Evolutionary conservation across 106 monocot genomes (phyloP), one percentile per base, ranked within the genome.

Genomic region (Dioscorea zingiberensis): DNA sequence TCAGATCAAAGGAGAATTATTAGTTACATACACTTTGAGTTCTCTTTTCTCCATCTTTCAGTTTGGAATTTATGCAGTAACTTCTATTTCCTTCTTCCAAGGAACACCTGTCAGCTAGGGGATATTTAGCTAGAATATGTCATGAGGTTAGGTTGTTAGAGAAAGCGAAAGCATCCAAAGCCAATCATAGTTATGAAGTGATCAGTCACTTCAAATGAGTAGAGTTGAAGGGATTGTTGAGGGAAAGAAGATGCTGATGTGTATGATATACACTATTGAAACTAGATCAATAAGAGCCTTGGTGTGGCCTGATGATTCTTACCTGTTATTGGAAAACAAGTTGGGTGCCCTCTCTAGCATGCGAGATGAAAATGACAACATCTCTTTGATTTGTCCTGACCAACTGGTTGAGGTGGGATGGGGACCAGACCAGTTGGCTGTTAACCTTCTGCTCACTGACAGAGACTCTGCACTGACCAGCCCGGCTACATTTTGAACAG

Each of bases 201-300:
- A 38, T 38, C 38, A 38, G 38, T 38, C 38, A 38, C 38, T 51
- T 51, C 19, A 51, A 8, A 51, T 4, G 3, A 51, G 18, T 51
- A 19, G 51, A 51, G 19, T 51, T 51, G 51, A 51, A 51, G 19
- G 4, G 3, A 18, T 18, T 51, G 57, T 25, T 3, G 24, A 0
- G 57, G 57, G 14, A 22, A 58, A 58, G 57, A 25, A 26, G 24
- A 58, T 58, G 57, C 57, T 58, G 57, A 58, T 58, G 24, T 25
- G 25, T 58, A 58, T 58, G 1, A 22, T 23, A 21, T 58, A 25
- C 21, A 2, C 38, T 38, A 38, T 7, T 21, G 24, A 58, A 25
- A 24, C 13, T 58, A 13, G 11, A 7, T 23, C 11, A 14, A 24
- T 38, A 58, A 13, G 25, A 58, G 57, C 24, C 57, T 58, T 21